phyloP scores from a whole-genome alignment of 2,329 filamentous ascomycete genomes.

The Sclerotinia borealis region DNA sequence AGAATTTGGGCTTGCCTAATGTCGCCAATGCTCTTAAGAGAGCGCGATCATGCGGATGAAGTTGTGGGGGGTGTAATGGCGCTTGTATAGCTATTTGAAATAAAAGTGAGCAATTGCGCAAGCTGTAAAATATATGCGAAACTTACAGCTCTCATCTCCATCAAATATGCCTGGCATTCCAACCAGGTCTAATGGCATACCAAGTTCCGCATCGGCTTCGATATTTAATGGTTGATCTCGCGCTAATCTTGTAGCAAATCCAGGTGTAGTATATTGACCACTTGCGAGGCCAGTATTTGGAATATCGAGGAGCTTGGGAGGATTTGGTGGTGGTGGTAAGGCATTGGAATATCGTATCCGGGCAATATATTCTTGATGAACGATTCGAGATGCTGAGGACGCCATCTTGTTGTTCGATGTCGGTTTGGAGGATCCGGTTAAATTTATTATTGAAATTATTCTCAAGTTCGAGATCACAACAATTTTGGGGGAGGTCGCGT shows the following conservation, averaged over 20 bases:
- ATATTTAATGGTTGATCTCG: conserved; percentile 93
- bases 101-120: conserved; percentile 22
- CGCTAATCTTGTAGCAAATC: conserved; percentile 82
- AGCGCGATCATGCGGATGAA: conserved; percentile 78
- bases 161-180: conserved; percentile 94
- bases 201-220: conserved; percentile 93
- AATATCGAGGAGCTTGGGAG: conserved; percentile 94
- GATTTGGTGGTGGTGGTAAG: conserved; percentile 86
- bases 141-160: conserved; percentile 84
- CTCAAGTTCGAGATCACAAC: not conserved
- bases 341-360: conserved; percentile 94
- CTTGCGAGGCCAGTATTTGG: conserved; percentile 85
- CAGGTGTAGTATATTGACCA: conserved; percentile 82
- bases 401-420: conserved; percentile 21
- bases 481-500: conserved; percentile 12
- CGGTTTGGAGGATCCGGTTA: not conserved
- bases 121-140: conserved; percentile 14
- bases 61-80: conserved; percentile 59
- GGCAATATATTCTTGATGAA: conserved; percentile 95
- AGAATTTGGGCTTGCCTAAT: conserved; percentile 75
- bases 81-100: conserved; percentile 67
- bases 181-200: conserved; percentile 93
- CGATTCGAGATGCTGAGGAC: conserved; percentile 36
- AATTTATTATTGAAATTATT: not conserved
- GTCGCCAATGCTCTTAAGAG: conserved; percentile 79